Evolutionary conservation across 2,329 filamentous ascomycete genomes (phyloP), one percentile per base, ranked within the genome.

Genomic region (Coniella vitis): DNA sequence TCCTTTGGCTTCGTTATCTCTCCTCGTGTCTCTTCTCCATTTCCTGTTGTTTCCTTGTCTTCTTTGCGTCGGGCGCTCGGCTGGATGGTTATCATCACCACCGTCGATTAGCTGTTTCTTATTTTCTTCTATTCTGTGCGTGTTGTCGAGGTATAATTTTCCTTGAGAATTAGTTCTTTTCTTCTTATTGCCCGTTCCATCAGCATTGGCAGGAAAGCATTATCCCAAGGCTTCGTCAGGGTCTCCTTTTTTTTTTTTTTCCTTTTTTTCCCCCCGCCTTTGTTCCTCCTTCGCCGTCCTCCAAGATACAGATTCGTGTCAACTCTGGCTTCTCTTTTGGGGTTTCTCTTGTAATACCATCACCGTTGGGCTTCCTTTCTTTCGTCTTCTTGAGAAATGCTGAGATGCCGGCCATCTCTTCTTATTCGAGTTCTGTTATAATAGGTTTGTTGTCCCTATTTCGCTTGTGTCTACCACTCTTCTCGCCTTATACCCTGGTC

Each of bases 361-460:
- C 54, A 47, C 54, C 54, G 45, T 52, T 54, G 51, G 60, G 59
- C 54, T 60, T 58, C 54, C 57, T 14, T 39, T 17, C 13, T 38
- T 57, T 48, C 49, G 32, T 40, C 44, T 47, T 29, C 10, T 29
- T 10, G 25, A 48, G 52, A 60, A 49, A 61, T 58, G 62, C 49
- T 63, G 61, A 63, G 60, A 65, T 66, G 62, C 59, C 59, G 60
- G 63, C 38, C 61, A 45, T 62, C 58, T 64, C 57, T 54, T 48
- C 41, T 55, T 55, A 53, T 54, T 55, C 51, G 47, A 41, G 57
- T 56, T 52, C 50, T 55, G 54, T 54, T 57, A 55, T 60, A 55
- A 58, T 65, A 65, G 63, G 64, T 65, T 40, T 59, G 63, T 63
- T 47, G 25, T 46, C 34, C 12, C 40, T 43, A n/a, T 35, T 52